These are phyloP conservation scores for Aurinia saxatilis DNA, from an alignment of 345 rosid species.

Conservation along the genomic window DNA sequence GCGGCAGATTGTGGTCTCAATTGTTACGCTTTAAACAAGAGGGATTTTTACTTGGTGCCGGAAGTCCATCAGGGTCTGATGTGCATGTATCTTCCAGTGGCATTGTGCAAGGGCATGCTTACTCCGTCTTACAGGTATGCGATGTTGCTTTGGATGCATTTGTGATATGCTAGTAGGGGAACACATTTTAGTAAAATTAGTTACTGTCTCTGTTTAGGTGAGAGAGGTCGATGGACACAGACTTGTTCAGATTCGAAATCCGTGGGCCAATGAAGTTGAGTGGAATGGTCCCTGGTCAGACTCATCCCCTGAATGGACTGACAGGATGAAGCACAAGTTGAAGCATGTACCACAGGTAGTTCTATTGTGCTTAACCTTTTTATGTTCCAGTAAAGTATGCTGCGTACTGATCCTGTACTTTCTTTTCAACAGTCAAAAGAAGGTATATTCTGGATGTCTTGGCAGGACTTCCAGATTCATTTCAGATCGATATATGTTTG, in stretches of 20 bases:
- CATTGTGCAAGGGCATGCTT: conserved; percentile 99
- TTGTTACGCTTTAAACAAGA: conserved; percentile 93
- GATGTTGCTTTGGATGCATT: conserved; percentile 8
- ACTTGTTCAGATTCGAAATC: conserved; percentile 96
- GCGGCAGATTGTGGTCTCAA: conserved; percentile 99
- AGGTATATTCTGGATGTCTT: conserved; percentile 99
- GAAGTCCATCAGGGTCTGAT: conserved; percentile 99
- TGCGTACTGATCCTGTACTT: conserved; percentile 13
- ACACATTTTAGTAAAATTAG: background rate
- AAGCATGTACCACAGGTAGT: conserved; percentile 85
- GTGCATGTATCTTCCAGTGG: conserved; percentile 98
- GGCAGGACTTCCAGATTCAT: conserved; percentile 99
- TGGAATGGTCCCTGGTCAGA: conserved; percentile 99
- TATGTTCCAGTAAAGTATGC: background rate
- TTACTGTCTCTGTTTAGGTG: conserved; percentile 42
- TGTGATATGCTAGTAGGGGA: background rate
- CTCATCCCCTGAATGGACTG: conserved; percentile 92
- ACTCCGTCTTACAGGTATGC: conserved; percentile 85
- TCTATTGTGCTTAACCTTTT: background rate
- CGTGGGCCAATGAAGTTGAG: conserved; percentile 99
- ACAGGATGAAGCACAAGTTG: conserved; percentile 95
- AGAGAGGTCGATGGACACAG: conserved; percentile 98
- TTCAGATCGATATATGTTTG: conserved; percentile 98
- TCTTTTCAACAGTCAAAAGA: conserved; percentile 76
- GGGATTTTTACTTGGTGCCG: conserved; percentile 99